Evolutionary conservation across 257 asterid genomes (phyloP), one percentile per base, ranked within the genome.

Genomic region (Ehretia macrophylla): DNA sequence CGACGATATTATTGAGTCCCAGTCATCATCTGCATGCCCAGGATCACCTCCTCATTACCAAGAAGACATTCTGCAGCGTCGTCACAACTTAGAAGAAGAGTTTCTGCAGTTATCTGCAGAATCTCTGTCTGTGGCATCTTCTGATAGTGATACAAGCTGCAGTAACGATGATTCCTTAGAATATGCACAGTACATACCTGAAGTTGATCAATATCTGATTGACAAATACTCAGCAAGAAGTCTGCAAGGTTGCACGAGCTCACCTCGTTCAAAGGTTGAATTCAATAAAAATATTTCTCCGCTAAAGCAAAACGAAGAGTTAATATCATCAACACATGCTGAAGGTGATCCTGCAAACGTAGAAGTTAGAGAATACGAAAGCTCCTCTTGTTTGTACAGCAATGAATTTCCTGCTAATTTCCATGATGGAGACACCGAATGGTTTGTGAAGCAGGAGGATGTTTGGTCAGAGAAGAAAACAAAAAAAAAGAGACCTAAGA

Each of bases 11-110:
- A 67, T 63, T 54, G 87, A 70, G 20, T 68, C 83, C 27, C 78
- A 50, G 55, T 68, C 84, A 59, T 72, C 84, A 17, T 78, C 91
- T 42, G 66, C 76, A 63, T 69, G 65, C 76, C 85, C 78, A 19
- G 90, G 82, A 56, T 93, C 99, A 18, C 99, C 99, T 19, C 97
- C 99, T 71, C 96, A 86, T 69, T 93, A 85, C 80, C 80, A 81
- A 79, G 92, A 80, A 73, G 91, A 81, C 68, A 85, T 93, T 66
- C 81, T 93, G 68, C 97, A 83, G n/a, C 85, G 96, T 40, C 96
- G 96, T 56, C 93, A 80, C 42, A 78, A 83, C 75, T 64, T 93
- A 71, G 94, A 93, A 74, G 99, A 86, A 80, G 97, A 93, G 62
- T 68, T 84, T 72, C 78, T 89, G 64, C 95, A 86, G 79, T 71